These are phyloP conservation scores for Melampsora medusae DNA, from an alignment of 1,284 basidiomycete species.

Conservation along the genomic window DNA sequence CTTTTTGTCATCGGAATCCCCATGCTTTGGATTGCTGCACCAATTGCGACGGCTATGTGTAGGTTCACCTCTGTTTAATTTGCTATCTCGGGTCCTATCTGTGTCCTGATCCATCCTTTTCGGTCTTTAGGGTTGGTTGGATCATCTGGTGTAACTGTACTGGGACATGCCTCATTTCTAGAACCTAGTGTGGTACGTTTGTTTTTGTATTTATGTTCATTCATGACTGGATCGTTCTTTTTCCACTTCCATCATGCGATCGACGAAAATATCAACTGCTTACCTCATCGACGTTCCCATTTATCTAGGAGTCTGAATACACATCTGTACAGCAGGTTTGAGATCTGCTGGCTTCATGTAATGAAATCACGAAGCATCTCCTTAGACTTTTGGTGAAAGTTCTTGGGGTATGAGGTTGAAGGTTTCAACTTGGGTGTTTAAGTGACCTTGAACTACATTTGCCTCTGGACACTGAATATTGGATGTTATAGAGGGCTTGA, in stretches of 20 bases:
- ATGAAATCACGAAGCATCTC: too few relatives aligned
- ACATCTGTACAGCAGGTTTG: constrained; percentile 40
- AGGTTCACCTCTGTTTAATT: neutral
- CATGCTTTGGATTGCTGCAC: constrained; percentile 48
- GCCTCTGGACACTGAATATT: too few relatives aligned
- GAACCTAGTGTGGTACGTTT: constrained; percentile 88
- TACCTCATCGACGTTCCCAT: neutral
- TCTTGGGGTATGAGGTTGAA: too few relatives aligned
- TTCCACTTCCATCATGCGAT: neutral
- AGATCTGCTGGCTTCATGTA: neutral
- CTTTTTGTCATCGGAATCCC: constrained; percentile 55
- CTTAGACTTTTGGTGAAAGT: too few relatives aligned
- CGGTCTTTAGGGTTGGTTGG: constrained; percentile 55
- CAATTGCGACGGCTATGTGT: constrained; percentile 45
- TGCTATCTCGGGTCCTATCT: neutral
- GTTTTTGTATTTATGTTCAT: constrained; percentile 58
- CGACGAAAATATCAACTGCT: neutral
- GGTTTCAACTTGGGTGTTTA: too few relatives aligned
- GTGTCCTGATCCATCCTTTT: neutral
- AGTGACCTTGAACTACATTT: too few relatives aligned
- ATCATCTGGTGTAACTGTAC: constrained; percentile 57
- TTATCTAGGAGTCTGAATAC: constrained; percentile 39
- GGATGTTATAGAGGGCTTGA: too few relatives aligned
- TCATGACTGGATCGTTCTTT: neutral
- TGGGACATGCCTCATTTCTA: constrained; percentile 75